Evolutionary conservation across 2,329 filamentous ascomycete genomes (phyloP), one percentile per base, ranked within the genome.

Genomic region (Fragosphaeria purpurea): DNA sequence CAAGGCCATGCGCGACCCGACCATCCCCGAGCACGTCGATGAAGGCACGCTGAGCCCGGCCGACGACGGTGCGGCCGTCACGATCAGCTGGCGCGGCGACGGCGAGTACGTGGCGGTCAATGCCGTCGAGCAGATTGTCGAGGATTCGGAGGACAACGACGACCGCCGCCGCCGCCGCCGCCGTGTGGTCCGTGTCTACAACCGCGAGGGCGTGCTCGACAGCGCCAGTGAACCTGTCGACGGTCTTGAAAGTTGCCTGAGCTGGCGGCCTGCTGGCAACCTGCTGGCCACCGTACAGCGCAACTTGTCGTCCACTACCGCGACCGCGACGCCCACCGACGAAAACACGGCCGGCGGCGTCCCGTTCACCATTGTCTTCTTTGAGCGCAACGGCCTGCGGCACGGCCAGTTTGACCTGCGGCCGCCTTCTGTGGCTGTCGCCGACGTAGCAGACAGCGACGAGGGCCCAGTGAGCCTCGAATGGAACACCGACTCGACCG

Each of bases 211-310:
- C 30, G 79, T 84, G 51, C 78, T 98, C 4, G 91, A 97, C 60
- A 94, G 90, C 60, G 89, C 93, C 51, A 95, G 88, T 62, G 93
- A 98, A 67, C 90, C 93, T 1, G 88, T 97, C 2, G 88, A 98
- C 69, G 84, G 86, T 1, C 75, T 98, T n/a, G 90, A 95, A 65
- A 81, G 81, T 11, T 77, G 86, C 41, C 67, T 98, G 52, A 95
- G 88, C 68, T 98, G 93, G 93, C 78, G 90, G 56, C 93, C 93
- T 2, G 80, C 82, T 11, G 93, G 93, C 1, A 96, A 96, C 62
- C 71, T 97, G 31, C 85, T 98, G 60, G 89, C 90, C n/a, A 80
- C 86, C 39, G 79, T 95, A 43, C 88, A 94, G 64, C 76, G 87
- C 12, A 22, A 22, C 2, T 22, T 22, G 22, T 22, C 22, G 22